phyloP scores from a whole-genome alignment of 2,329 filamentous ascomycete species.

The Rutstroemia sp. region DNA sequence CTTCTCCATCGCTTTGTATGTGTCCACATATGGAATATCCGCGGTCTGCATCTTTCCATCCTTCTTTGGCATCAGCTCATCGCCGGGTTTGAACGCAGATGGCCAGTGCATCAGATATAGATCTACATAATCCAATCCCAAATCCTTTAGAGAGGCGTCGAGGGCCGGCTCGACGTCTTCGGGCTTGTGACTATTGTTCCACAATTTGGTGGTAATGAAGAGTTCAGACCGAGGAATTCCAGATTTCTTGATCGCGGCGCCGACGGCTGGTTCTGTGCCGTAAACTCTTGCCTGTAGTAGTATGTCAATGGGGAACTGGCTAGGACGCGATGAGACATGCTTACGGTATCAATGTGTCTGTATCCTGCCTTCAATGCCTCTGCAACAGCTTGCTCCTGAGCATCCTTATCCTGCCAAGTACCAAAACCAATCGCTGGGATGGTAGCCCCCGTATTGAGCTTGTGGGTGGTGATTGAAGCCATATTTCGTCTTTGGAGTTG shows the following conservation, averaged over 20 bases:
- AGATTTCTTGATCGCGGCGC: constrained; percentile 53
- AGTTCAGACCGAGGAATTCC: constrained; percentile 58
- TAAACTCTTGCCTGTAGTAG: constrained; percentile 72
- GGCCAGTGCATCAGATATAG: constrained; percentile 82
- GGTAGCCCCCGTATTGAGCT: constrained; percentile 29
- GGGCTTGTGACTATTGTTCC: constrained; percentile 67
- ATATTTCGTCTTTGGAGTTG: constrained; percentile 14
- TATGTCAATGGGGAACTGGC: neutral
- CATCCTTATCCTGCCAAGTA: constrained; percentile 39
- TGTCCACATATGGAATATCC: constrained; percentile 55
- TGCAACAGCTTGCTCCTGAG: constrained; percentile 31
- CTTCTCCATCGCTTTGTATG: constrained; percentile 71
- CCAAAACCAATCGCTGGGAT: constrained; percentile 36
- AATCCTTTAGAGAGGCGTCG: constrained; percentile 62
- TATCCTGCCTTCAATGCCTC: constrained; percentile 40
- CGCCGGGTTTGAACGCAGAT: constrained; percentile 69
- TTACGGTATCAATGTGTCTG: constrained; percentile 39
- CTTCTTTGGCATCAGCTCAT: constrained; percentile 21
- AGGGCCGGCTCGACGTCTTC: constrained; percentile 50
- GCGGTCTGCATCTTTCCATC: constrained; percentile 31
- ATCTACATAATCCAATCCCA: constrained; percentile 77
- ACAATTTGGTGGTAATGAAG: constrained; percentile 61
- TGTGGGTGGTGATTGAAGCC: constrained; percentile 25
- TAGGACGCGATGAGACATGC: neutral
- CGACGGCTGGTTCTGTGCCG: constrained; percentile 72